Evolutionary conservation across 106 monocot genomes (phyloP), one percentile per base, ranked within the genome.

Genomic region (Narthecium ossifragum): DNA sequence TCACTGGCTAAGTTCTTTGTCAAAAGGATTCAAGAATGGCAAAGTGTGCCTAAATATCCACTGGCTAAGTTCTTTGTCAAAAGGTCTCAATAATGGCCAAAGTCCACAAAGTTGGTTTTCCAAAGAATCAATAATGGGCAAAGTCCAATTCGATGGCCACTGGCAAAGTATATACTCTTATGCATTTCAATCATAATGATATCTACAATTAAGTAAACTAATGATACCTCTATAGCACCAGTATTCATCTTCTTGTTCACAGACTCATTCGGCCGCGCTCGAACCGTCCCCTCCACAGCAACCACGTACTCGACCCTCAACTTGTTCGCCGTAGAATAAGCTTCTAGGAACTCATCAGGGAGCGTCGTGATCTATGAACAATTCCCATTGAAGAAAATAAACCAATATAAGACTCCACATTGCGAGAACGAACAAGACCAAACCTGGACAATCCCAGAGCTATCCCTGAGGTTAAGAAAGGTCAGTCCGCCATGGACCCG

Each of bases 181-280:
- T n/a, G n/a, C n/a, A n/a, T n/a, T n/a, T n/a, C n/a, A n/a, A n/a
- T n/a, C n/a, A n/a, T n/a, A n/a, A n/a, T n/a, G n/a, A n/a, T n/a
- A n/a, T n/a, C n/a, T n/a, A n/a, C n/a, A n/a, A n/a, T n/a, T n/a
- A n/a, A n/a, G n/a, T n/a, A 43, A 18, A 43, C 28, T 13, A 45
- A 8, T 6, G 15, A n/a, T 51, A 91, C 96, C 96, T 98, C 96
- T 64, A 98, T 68, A 34, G 55, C 48, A n/a, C 96, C 96, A n/a
- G 90, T 98, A 69, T 81, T 84, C 90, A 98, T 98, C 68, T 91
- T 91, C 59, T 78, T 74, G 34, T 98, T 98, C 45, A 84, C 47
- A 8, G 84, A 78, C 39, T 90, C 90, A 2, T 18, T 31, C 15
- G 96, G 96, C 22, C 96, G 75, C 46, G 72, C n/a, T 49, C 79